phyloP scores from a whole-genome alignment of 2,329 filamentous ascomycete genomes.

The Calonectria pseudoturangicola region DNA sequence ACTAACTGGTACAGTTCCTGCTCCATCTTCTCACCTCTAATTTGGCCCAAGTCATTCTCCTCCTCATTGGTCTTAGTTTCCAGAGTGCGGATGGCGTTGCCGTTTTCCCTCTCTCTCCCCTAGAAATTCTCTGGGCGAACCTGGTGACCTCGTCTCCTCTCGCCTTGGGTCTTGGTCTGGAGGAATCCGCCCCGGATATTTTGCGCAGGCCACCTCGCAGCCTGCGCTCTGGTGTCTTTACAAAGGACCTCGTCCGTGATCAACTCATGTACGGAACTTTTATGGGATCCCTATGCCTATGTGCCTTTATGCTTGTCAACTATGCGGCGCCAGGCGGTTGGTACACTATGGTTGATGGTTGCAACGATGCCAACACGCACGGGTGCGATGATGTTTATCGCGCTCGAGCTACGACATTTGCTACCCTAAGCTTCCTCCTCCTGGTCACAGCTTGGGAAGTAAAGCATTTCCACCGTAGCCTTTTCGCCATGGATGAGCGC shows the following conservation, averaged over 20 bases:
- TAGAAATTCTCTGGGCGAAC: slow-evolving; percentile 87
- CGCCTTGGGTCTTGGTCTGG: slow-evolving; percentile 83
- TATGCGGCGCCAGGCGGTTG: slow-evolving; percentile 69
- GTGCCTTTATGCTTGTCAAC: slow-evolving; percentile 76
- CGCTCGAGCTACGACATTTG: slow-evolving; percentile 81
- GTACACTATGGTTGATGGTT: slow-evolving; percentile 70
- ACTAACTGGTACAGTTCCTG: slow-evolving; percentile 67
- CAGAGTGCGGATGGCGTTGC: slow-evolving; percentile 75
- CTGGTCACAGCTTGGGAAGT: slow-evolving; percentile 84
- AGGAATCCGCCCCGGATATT: slow-evolving; percentile 81
- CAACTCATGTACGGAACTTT: slow-evolving; percentile 80
- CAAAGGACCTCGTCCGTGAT: slow-evolving; percentile 77
- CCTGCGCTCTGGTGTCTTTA: slow-evolving; percentile 77
- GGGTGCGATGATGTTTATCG: slow-evolving; percentile 76
- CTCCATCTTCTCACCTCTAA: slow-evolving; percentile 82
- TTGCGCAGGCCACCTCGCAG: slow-evolving; percentile 79
- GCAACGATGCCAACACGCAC: slow-evolving; percentile 72
- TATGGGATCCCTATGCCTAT: slow-evolving; percentile 78
- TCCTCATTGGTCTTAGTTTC: slow-evolving; percentile 82
- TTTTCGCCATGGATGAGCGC: slow-evolving; percentile 79
- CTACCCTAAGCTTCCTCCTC: slow-evolving; percentile 80
- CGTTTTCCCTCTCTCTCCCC: slow-evolving; percentile 81
- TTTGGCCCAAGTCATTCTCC: slow-evolving; percentile 80
- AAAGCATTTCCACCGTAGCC: slow-evolving; percentile 80
- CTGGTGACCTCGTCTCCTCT: slow-evolving; percentile 83